Percentiles rank a stretch among this genome's conserved stretches.
These are phyloP conservation scores for Talaromyces sp. DNA, from an alignment of 2,329 filamentous ascomycete species.

Conservation along the genomic window DNA sequence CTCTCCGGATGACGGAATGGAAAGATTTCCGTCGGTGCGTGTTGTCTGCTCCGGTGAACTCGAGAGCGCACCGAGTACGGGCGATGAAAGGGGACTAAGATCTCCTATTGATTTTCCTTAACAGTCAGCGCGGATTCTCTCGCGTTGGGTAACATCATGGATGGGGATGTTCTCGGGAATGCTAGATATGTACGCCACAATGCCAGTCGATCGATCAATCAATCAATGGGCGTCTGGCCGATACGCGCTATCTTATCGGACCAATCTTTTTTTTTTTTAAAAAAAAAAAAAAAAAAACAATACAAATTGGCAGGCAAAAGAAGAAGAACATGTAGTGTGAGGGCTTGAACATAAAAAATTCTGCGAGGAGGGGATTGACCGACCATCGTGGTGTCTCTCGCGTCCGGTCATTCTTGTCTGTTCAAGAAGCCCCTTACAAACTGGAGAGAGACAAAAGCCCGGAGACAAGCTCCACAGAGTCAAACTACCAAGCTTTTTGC, in stretches of 20 bases:
- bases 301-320: neutral
- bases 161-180: slow-evolving; percentile 2
- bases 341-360: neutral
- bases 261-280: too few relatives aligned
- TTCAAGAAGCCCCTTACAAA: slow-evolving; percentile 5
- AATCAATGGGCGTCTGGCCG: neutral
- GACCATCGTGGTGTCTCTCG: slow-evolving; percentile 34
- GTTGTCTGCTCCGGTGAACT: slow-evolving; percentile 31
- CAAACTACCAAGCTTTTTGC: slow-evolving; percentile 12
- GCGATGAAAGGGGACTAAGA: slow-evolving; percentile 37
- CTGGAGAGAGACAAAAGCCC: slow-evolving; percentile 7
- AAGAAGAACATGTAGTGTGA: neutral
- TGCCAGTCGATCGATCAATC: slow-evolving; percentile 2
- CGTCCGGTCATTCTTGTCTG: slow-evolving; percentile 27
- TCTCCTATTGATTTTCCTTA: slow-evolving; percentile 24
- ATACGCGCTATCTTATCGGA: slow-evolving; percentile 8
- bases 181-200: slow-evolving; percentile 7
- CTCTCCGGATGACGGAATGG: slow-evolving; percentile 48
- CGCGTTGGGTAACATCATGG: neutral
- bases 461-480: slow-evolving; percentile 19
- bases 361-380: slow-evolving; percentile 17
- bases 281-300: neutral
- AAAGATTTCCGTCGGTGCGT: slow-evolving; percentile 47
- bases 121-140: neutral
- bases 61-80: slow-evolving; percentile 31